These are phyloP conservation scores for Musa schizocarpa DNA, from an alignment of 176 grass and related monocot genomes.

Conservation along the genomic window DNA sequence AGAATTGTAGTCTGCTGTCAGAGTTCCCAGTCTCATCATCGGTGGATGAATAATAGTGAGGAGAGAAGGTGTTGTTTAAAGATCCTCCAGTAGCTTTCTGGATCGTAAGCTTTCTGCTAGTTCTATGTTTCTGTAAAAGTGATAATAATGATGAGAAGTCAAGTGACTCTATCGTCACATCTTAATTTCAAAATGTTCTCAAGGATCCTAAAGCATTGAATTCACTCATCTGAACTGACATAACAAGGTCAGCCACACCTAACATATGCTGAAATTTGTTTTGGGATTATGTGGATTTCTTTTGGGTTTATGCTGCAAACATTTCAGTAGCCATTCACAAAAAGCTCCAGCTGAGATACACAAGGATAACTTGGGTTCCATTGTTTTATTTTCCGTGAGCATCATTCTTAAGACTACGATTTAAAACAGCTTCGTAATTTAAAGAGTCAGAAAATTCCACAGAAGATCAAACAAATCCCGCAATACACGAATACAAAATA, in stretches of 20 bases:
- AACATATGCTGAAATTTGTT: background rate
- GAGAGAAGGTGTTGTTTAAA: background rate
- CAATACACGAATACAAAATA: background rate
- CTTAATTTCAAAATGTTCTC: background rate
- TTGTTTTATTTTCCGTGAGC: background rate
- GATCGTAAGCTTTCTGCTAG: conserved; percentile 3
- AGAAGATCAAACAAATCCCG: background rate
- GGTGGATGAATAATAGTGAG: background rate
- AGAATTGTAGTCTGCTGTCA: background rate
- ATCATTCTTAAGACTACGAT: background rate
- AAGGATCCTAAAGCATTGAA: background rate
- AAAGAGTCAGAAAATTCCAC: background rate
- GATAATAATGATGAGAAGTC: background rate
- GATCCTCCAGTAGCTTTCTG: background rate
- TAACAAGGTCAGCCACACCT: background rate
- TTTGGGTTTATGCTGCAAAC: background rate
- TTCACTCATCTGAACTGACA: background rate
- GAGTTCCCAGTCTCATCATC: conserved; percentile 4
- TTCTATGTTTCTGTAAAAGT: conserved; percentile 6
- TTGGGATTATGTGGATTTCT: background rate
- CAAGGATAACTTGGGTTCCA: background rate
- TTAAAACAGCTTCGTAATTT: background rate
- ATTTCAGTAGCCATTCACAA: background rate
- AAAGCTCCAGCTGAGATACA: background rate
- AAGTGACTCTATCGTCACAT: background rate